Conservation (phyloP, 495 filamentous ascomycete species). For the Neurospora intermedia region DNA sequence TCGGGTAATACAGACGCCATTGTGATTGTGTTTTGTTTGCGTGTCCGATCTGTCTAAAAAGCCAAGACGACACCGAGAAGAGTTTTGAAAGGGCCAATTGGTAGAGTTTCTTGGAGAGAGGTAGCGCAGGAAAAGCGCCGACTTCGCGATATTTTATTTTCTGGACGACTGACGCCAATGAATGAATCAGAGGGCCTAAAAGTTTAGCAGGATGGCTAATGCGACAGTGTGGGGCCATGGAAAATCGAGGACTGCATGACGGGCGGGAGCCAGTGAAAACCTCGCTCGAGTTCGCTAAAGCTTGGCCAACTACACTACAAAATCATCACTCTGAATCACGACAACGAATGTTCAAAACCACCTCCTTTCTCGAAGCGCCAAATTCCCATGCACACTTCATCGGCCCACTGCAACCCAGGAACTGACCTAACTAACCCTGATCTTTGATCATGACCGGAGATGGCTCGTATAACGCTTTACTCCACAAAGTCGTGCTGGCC, state of each 20-base stretch:
- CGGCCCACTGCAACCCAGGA: not conserved
- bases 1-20: conserved; percentile 43
- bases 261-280: too few relatives aligned
- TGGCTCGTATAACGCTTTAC: not conserved
- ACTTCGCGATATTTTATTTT: not conserved
- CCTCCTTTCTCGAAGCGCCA: not conserved
- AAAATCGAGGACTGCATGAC: too few relatives aligned
- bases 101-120: not conserved
- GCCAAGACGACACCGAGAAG: not conserved
- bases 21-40: not conserved
- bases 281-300: too few relatives aligned
- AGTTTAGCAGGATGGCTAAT: not conserved
- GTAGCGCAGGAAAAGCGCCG: not conserved
- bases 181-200: not conserved
- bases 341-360: too few relatives aligned
- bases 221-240: not conserved
- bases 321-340: too few relatives aligned
- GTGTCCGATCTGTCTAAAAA: not conserved
- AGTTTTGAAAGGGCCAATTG: not conserved
- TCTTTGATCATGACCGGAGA: too few relatives aligned
- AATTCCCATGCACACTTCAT: not conserved
- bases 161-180: not conserved
- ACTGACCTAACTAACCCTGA: not conserved
- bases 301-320: too few relatives aligned
- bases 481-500: not conserved